Conservation (phyloP, 345 rosid species). For the Hibiscus trionum region DNA sequence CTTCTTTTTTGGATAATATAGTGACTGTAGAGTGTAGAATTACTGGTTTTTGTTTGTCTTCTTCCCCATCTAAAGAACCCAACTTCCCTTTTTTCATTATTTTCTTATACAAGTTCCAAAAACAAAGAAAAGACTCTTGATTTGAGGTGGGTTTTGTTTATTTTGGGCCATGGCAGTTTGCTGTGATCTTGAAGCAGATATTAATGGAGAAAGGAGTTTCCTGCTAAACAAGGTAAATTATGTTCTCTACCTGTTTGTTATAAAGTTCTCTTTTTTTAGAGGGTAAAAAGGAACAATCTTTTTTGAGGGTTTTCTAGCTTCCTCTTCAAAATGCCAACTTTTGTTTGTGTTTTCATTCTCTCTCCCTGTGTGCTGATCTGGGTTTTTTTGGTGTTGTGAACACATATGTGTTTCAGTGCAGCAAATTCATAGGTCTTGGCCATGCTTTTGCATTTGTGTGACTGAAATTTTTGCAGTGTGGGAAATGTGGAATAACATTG, state of each 20-base stretch:
- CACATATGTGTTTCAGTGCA: no score
- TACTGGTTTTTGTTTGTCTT: slow-evolving; percentile 45
- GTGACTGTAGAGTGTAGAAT: slow-evolving; percentile 1
- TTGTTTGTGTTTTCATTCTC: background rate
- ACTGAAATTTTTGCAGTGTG: background rate
- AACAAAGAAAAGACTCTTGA: slow-evolving; percentile 16
- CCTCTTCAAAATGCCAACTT: background rate
- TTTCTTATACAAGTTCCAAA: background rate
- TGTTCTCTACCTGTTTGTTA: background rate
- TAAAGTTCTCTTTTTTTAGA: background rate
- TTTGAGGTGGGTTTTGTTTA: slow-evolving; percentile 26
- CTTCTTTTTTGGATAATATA: background rate
- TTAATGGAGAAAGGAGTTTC: slow-evolving; percentile 84
- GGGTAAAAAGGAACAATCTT: background rate
- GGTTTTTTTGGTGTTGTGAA: background rate
- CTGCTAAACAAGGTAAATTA: slow-evolving; percentile 63
- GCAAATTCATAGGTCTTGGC: background rate
- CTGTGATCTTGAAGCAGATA: slow-evolving; percentile 89
- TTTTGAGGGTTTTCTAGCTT: background rate
- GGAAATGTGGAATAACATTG: slow-evolving; percentile 2
- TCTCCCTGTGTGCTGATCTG: background rate
- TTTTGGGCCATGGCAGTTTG: slow-evolving; percentile 52
- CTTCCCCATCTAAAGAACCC: slow-evolving; percentile 26
- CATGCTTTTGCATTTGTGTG: background rate
- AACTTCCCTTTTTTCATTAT: background rate